Evolutionary conservation across 2,329 filamentous ascomycete genomes (phyloP).

Genomic region (Cladosporium sp.): DNA sequence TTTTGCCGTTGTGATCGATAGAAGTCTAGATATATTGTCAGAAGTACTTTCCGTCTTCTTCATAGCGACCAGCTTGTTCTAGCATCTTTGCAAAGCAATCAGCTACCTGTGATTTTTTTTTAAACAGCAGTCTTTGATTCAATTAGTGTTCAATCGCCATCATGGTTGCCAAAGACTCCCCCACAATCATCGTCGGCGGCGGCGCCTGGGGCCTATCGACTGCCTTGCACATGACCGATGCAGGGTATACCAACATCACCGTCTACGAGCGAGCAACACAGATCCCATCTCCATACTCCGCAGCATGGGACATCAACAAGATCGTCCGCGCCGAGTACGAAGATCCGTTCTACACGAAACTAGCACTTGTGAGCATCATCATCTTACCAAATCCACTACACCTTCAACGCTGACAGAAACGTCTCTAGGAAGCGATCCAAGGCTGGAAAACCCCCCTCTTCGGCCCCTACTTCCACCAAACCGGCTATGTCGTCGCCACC

Average conservation of each 20-base stretch:
- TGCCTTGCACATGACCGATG: conserved; percentile 48
- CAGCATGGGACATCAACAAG: conserved; percentile 30
- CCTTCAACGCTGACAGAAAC: neutral
- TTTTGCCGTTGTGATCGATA: neutral
- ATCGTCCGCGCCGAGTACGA: conserved; percentile 75
- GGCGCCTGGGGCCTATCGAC: conserved; percentile 57
- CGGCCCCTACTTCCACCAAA: conserved; percentile 55
- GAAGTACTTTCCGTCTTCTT: neutral
- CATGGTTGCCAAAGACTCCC: conserved; percentile 21
- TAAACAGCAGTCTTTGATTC: neutral
- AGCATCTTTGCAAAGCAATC: neutral
- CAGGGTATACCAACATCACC: conserved; percentile 51
- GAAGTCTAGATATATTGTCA: neutral
- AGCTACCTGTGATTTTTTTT: neutral
- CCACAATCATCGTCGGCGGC: conserved; percentile 41
- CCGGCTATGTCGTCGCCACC: conserved; percentile 55
- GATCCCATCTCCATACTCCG: conserved; percentile 55
- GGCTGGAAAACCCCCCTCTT: conserved; percentile 58
- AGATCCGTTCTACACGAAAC: conserved; percentile 69
- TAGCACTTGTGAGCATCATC: conserved; percentile 56
- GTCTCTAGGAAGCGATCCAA: conserved; percentile 48
- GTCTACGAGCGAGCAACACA: conserved; percentile 50
- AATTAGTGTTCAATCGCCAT: neutral
- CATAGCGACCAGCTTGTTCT: neutral
- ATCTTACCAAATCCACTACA: neutral